Conservation (phyloP, 345 rosid genomes). For the Corymbia maculata region DNA sequence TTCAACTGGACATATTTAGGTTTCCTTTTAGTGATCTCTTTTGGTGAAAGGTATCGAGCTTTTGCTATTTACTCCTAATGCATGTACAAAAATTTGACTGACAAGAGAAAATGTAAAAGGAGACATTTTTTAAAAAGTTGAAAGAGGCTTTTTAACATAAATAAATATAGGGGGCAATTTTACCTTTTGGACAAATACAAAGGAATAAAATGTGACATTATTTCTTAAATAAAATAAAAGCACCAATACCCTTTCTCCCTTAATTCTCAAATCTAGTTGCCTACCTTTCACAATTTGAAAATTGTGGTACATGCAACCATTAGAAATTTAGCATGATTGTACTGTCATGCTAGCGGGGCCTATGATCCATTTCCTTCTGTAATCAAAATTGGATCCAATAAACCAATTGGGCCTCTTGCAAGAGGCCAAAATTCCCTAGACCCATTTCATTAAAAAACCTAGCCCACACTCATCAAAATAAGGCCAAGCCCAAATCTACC, state of each 20-base stretch:
- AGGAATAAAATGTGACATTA: background rate
- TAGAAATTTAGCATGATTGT: background rate
- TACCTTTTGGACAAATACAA: background rate
- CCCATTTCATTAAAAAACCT: background rate
- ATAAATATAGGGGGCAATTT: background rate
- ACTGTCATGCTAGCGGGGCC: background rate
- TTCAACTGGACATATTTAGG: too few species aligned
- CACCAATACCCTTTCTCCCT: background rate
- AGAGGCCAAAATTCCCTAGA: background rate
- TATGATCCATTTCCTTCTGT: background rate
- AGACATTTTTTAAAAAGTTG: background rate
- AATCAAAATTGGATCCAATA: fast-evolving
- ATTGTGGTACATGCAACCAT: background rate
- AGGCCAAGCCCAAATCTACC: background rate
- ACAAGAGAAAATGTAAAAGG: background rate
- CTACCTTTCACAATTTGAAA: background rate
- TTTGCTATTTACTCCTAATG: too few species aligned
- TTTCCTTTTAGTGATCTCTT: too few species aligned
- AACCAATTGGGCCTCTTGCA: too few species aligned
- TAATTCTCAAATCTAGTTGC: background rate
- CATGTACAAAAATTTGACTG: background rate
- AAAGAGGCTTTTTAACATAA: background rate
- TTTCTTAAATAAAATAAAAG: background rate
- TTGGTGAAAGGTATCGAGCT: too few species aligned
- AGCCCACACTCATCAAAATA: background rate